phyloP scores from a whole-genome alignment of 768 basidiomycete genomes.

The Kwoniella sp. region DNA sequence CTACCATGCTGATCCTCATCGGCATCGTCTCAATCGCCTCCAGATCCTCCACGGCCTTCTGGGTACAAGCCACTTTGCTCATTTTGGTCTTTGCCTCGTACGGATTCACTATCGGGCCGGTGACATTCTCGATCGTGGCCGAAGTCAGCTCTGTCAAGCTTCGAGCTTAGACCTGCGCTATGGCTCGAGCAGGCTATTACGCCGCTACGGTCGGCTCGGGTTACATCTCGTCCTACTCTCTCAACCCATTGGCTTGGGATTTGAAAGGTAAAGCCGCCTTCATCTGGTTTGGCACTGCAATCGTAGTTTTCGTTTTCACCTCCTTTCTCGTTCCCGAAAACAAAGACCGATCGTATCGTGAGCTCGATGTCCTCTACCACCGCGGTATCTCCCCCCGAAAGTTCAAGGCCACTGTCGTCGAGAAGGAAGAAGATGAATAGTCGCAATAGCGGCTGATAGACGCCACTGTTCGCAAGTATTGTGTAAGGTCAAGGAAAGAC shows the following conservation, averaged over 20 bases:
- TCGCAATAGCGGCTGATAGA: too few relatives aligned
- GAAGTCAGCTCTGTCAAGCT: conserved; percentile 54
- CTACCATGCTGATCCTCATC: conserved; percentile 19
- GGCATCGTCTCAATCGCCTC: conserved; percentile 22
- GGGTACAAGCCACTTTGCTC: conserved; percentile 22
- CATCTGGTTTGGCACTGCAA: conserved; percentile 5
- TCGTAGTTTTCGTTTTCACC: conserved; percentile 3
- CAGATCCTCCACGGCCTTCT: conserved; percentile 29
- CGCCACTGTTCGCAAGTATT: too few relatives aligned
- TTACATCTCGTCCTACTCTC: conserved; percentile 16
- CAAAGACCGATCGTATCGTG: conserved; percentile 41
- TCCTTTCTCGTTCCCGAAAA: conserved; percentile 42
- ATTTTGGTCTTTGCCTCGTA: conserved; percentile 5
- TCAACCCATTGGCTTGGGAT: conserved; percentile 5
- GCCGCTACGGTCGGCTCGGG: conserved; percentile 26
- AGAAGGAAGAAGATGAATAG: conserved; percentile 33
- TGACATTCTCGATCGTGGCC: conserved; percentile 52
- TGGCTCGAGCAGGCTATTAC: conserved; percentile 14
- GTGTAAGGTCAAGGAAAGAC: too few relatives aligned
- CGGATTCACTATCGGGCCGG: conserved; percentile 24
- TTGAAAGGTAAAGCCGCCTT: conserved; percentile 10
- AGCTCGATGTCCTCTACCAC: conserved; percentile 50
- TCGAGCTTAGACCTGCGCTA: conserved; percentile 50
- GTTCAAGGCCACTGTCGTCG: conserved; percentile 28
- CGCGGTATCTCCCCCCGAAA: conserved; percentile 31